Base-by-base conservation (phyloP, 169 alveolate genomes). In the Cyclospora cayetanensis region DNA sequence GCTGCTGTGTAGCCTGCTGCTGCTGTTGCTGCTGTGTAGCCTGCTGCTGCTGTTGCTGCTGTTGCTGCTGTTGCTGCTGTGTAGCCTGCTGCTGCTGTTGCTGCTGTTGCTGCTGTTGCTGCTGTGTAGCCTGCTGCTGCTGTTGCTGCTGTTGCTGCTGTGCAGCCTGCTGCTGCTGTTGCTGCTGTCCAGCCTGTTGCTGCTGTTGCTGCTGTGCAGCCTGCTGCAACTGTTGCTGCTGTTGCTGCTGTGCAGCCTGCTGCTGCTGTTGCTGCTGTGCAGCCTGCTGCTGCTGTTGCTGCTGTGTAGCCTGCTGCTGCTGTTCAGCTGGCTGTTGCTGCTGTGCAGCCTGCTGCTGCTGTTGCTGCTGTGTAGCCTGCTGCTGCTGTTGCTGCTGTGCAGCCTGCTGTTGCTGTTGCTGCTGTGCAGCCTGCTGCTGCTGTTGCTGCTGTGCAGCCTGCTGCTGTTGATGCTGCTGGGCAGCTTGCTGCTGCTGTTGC, bases 221-320 rank as follows among this genome's bases (percentile, higher is more conserved):
- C 77, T 66, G 42, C 41, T 66, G 77, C 41, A 4, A 1, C 37
- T 4, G 4, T 27, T 66, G 77, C 41, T 66, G 77, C 77, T 66
- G 27, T 55, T 55, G 70, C 20, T 3, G 70, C 70, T 55, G 70
- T 12, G n/a, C n/a, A n/a, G n/a, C n/a, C n/a, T n/a, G n/a, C n/a
- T n/a, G n/a, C n/a, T 46, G 60, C 29, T 34, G 52, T 37, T 9
- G 37, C 18, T 72, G 60, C 31, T 35, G 60, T n/a, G 4, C 63
- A 31, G 15, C 63, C n/a, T 72, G 60, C 60, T 37, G 84, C 29
- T 72, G 84, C 35, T 31, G 84, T 34, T 72, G 84, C 84, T 37
- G 60, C 55, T 20, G 34, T n/a, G 27, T 52, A 52, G 20, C 41
- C 29, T 72, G 34, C 52, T 31, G 60, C 60, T 72, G 53, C 83